Base-by-base conservation (phyloP, 257 asterid species). In the Nicotiana noctiflora region DNA sequence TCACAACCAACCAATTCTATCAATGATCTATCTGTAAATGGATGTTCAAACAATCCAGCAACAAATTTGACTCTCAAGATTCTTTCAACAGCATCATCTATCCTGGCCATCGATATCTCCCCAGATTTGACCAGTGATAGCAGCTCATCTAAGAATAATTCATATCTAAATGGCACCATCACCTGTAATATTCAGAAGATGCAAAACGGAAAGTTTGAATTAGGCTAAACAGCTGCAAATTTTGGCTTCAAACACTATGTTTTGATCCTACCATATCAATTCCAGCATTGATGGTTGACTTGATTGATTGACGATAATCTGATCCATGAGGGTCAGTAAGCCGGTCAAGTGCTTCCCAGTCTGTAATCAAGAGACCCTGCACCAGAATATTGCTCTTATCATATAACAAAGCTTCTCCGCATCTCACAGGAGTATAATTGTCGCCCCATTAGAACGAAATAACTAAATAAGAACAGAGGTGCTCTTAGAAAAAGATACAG, bases 1-100 rank as follows among this genome's bases (percentile, higher is more conserved):
- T 92, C 88, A 84, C 98, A 92, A 83, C 99, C 99, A 87, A 92
- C 99, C 55, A 90, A 15, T 76, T 90, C 95, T 68, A 93, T 86
- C 72, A 95, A 85, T 80, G 98, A 92, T 86, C 94, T 87, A 87
- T 95, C 99, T 44, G 94, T 67, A 56, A 89, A 74, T 23, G 98
- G 97, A 86, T 91, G 75, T 90, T 93, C 98, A 81, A 95, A 95
- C 59, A 95, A 75, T 81, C 97, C 97, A 53, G 99, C 85, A 84
- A 90, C 84, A 81, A 95, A 93, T 85, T 95, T 95, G 84, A 95
- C 97, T 85, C 99, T 90, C 70, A 95, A 90, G 83, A 95, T 90
- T 84, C 99, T 88, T 88, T 91, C 97, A 78, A 95, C 98, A 61
- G 98, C 97, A 82, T 95, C 99, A 88, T 95, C 93, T 61, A 95